phyloP scores from a whole-genome alignment of 495 filamentous ascomycete genomes.

The Ascobolus immersus region DNA sequence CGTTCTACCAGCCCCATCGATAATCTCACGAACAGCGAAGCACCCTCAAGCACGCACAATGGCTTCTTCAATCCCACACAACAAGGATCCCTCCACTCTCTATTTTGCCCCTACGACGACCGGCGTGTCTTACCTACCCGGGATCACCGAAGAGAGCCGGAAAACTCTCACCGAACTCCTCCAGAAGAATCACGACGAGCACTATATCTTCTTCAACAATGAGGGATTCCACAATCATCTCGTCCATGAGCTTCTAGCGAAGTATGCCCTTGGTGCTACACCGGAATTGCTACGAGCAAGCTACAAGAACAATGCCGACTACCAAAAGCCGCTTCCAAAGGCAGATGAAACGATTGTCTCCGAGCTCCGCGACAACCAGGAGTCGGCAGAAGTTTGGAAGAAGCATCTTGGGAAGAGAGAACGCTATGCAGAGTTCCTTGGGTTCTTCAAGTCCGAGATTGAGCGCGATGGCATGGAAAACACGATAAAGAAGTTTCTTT shows the following conservation, averaged over 20 bases:
- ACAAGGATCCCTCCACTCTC: too few relatives aligned
- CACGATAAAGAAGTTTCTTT: slow-evolving; percentile 38
- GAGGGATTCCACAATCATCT: slow-evolving; percentile 37
- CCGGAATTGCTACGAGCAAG: slow-evolving; percentile 27
- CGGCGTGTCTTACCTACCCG: too few relatives aligned
- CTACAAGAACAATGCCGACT: slow-evolving; percentile 32
- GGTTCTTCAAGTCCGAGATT: slow-evolving; percentile 50
- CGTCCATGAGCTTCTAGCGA: slow-evolving; percentile 44
- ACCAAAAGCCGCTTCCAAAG: slow-evolving; percentile 29
- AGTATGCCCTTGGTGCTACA: slow-evolving; percentile 47
- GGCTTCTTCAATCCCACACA: too few relatives aligned
- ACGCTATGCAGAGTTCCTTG: slow-evolving; percentile 41
- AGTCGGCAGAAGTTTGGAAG: slow-evolving; percentile 24
- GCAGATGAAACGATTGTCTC: slow-evolving; percentile 22
- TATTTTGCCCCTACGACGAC: too few relatives aligned
- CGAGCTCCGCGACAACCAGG: slow-evolving; percentile 29
- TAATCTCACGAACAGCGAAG: too few relatives aligned
- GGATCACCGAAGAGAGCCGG: too few relatives aligned
- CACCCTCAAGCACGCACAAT: too few relatives aligned
- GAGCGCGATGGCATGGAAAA: slow-evolving; percentile 29
- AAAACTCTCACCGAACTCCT: slow-evolving; percentile 35
- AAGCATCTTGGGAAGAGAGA: slow-evolving; percentile 25
- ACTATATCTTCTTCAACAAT: slow-evolving; percentile 58
- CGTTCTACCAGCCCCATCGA: too few relatives aligned
- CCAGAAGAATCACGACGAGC: slow-evolving; percentile 44